Base-by-base conservation (phyloP, 768 basidiomycete species). In the Kwoniella bestiolae region DNA sequence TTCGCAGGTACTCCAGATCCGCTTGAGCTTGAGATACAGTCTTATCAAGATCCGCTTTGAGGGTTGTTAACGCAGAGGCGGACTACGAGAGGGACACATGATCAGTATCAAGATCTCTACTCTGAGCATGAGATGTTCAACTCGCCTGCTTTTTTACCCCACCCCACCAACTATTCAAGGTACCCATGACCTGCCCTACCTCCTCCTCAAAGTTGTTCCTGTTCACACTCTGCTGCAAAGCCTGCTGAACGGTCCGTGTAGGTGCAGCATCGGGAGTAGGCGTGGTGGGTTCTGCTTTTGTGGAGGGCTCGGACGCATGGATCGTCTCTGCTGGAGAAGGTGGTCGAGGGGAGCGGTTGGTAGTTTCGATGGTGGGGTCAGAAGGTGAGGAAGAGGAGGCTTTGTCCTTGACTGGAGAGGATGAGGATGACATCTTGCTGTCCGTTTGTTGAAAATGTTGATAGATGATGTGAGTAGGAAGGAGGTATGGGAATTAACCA, bases 91-190 rank as follows among this genome's bases (percentile, higher is more conserved):
- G 31, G 7, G 34, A 11, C 29, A 52, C 3, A 16, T 26, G 12
- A 26, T 51, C 25, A 18, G 67, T n/a, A 62, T 45, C 72, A 51
- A 31, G 52, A 3, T 29, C 16, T 3, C 4, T 2, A 9, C 0
- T 31, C 25, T 12, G 1, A 26, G 8, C 12, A 32, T n/a, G 8
- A n/a, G n/a, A n/a, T n/a, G n/a, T n/a, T 11, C 51, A 53, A 74
- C 87, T 69, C 71, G 88, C 92, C 88, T 94, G 92, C 79, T 90
- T 91, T 83, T 88, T 87, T 76, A 94, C 90, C 31, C 91, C 90
- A 49, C 92, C 92, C 94, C 94, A 96, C 80, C 80, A 81, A 32
- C 69, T 69, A 18, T 65, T 77, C 41, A 95, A 83, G 74, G 91
- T 89, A n/a, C 91, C 91, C 45, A 94, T 87, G 25, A 93, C 93